Conservation (phyloP, 1,284 basidiomycete species). For the Trichosporon sp. region DNA sequence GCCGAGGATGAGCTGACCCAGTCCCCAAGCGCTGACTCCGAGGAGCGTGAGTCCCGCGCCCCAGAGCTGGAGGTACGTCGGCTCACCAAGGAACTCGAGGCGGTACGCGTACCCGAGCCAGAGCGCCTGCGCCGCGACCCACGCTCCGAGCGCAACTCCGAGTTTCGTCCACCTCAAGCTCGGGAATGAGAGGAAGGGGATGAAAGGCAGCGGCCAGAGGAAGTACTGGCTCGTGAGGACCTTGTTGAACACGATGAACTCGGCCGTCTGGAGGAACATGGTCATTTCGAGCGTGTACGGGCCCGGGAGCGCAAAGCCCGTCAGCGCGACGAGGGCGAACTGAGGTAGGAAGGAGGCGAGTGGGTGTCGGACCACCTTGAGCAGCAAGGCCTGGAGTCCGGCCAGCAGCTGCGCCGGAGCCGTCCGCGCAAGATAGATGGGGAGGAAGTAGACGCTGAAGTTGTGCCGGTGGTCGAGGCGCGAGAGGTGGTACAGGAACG, state of each 20-base stretch:
- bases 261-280: conserved; percentile 79
- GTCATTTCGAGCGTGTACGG: conserved; percentile 67
- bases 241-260: conserved; percentile 95
- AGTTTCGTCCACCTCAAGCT: conserved; percentile 60
- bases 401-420: neutral
- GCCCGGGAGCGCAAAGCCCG: conserved; percentile 55
- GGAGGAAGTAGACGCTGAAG: conserved; percentile 96
- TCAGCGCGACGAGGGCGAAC: conserved; percentile 43
- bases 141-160: conserved; percentile 62
- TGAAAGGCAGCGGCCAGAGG: conserved; percentile 91
- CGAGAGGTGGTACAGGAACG: conserved; percentile 89
- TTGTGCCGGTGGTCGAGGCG: conserved; percentile 96
- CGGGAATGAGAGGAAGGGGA: conserved; percentile 77
- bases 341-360: conserved; percentile 59
- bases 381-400: conserved; percentile 15
- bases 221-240: conserved; percentile 99
- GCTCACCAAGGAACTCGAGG: conserved; percentile 79
- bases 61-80: conserved; percentile 77
- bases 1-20: conserved; percentile 23
- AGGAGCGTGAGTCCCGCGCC: conserved; percentile 73
- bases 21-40: conserved; percentile 60
- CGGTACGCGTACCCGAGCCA: conserved; percentile 85
- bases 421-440: conserved; percentile 69
- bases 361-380: conserved; percentile 43
- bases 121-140: conserved; percentile 72